Evolutionary conservation across 495 filamentous ascomycete species (phyloP), one percentile per base, ranked within the genome.

Genomic region (Apodospora peruviana): DNA sequence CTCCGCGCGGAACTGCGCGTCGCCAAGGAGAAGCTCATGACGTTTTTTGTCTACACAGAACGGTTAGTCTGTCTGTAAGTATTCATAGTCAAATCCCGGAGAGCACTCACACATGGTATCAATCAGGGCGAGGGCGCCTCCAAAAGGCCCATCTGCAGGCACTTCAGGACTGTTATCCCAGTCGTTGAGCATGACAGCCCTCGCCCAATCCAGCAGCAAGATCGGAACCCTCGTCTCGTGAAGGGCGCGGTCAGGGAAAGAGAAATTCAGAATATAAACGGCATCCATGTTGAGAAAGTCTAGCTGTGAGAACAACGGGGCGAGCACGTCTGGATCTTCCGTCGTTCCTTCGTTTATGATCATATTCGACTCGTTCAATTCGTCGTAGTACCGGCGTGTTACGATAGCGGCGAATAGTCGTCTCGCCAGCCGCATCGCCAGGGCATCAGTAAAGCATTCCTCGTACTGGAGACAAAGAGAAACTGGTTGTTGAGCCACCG

Each of bases 151-250:
- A 59, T 81, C 81, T 41, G 76, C 77, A 1, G 78, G 68, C 45
- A 93, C 75, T 29, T 83, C 80, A 1, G 85, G 78, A 47, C 80
- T 80, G 5, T 87, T 86, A 57, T 88, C 79, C 88, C 88, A 94
- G 51, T 85, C 80, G 32, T 83, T 79, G 12, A 91, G 60, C 58
- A 94, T 77, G 12, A 90, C 75, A 0, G 84, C 82, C 45, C 84
- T 77, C 17, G 90, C 78, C 87, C 86, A 91, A 58, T 91, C 87
- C 7, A 90, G 67, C n/a, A 90, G 59, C 19, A 80, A 55, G 11
- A 73, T 71, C 11, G 75, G 73, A 17, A 80, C 65, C n/a, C 76
- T 67, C 12, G 70, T 72, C 45, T 79, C 73, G 47, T 78, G 76
- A 3, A 78, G 40, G 7, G 65, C 64, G 35, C 70, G 65, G 19